A percentile compares a stretch with the other conserved stretches of the same genome.
Evolutionary conservation across 805 yeast genomes (phyloP).

Genomic region (Spathaspora girioi): DNA sequence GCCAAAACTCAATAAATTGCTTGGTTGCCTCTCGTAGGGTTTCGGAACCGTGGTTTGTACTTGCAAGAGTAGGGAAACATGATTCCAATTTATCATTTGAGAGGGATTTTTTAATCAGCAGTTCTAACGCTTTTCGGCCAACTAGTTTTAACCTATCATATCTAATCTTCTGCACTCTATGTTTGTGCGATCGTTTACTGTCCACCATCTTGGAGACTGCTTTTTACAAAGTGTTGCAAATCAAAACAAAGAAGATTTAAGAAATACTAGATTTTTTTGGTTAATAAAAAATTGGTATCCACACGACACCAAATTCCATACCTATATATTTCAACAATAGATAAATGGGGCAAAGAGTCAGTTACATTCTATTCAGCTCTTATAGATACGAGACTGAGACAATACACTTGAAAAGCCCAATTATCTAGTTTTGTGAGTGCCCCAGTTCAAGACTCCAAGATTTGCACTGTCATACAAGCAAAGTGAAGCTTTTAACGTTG

Average conservation of each 20-base stretch:
- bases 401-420: too few species aligned
- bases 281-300: neutral
- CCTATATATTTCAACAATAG: too few species aligned
- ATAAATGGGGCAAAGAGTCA: too few species aligned
- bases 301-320: neutral
- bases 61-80: conserved; percentile 54
- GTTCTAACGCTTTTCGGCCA: conserved; percentile 51
- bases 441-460: too few species aligned
- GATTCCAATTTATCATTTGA: conserved; percentile 46
- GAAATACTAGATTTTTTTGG: too few species aligned
- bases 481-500: too few species aligned
- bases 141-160: conserved; percentile 48
- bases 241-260: neutral
- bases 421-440: too few species aligned
- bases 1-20: conserved; percentile 54
- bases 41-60: conserved; percentile 42
- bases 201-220: neutral
- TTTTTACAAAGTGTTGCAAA: neutral
- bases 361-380: too few species aligned
- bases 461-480: too few species aligned
- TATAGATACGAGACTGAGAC: too few species aligned
- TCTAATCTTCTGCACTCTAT: conserved; percentile 27
- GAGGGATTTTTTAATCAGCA: conserved; percentile 46
- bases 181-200: conserved; percentile 5
- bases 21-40: conserved; percentile 45